A percentile compares a stretch with the other conserved stretches of the same genome.
These are phyloP conservation scores for Cunninghamia lanceolata DNA, from an alignment of 75 land plant species.

Conservation along the genomic window DNA sequence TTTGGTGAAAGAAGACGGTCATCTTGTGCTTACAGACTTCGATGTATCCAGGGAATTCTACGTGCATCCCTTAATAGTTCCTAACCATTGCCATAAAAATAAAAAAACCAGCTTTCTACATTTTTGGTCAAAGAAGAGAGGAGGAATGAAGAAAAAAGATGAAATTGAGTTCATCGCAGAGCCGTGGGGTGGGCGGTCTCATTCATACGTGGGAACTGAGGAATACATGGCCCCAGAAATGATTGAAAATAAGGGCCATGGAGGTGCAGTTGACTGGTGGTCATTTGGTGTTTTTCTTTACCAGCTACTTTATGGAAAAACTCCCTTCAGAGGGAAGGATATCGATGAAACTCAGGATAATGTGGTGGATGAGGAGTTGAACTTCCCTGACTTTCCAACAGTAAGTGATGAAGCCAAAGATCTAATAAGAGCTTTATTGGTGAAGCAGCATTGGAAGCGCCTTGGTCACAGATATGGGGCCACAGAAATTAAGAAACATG, in stretches of 20 bases:
- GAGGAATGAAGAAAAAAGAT: neutral
- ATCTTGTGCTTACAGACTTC: neutral
- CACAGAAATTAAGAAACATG: conserved; percentile 67
- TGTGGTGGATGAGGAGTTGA: conserved; percentile 32
- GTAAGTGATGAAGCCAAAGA: conserved; percentile 32
- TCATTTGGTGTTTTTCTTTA: conserved; percentile 60
- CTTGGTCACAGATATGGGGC: conserved; percentile 69
- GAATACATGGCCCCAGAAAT: conserved; percentile 83
- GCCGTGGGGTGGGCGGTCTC: conserved; percentile 44
- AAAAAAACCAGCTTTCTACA: neutral
- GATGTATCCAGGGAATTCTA: neutral
- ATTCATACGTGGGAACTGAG: conserved; percentile 75
- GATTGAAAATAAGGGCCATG: conserved; percentile 57
- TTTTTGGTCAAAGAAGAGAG: neutral
- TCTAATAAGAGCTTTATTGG: conserved; percentile 52
- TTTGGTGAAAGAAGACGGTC: neutral
- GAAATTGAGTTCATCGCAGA: conserved; percentile 34
- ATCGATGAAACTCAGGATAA: conserved; percentile 41
- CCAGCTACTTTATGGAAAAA: conserved; percentile 62
- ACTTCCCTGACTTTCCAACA: conserved; percentile 22
- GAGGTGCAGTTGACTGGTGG: conserved; percentile 86
- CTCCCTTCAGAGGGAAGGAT: conserved; percentile 48
- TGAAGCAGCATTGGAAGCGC: conserved; percentile 56
- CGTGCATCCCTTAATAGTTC: neutral
- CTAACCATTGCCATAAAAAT: neutral